A percentile compares a stretch with the other conserved stretches of the same genome.
These are phyloP conservation scores for Gracilariopsis chorda DNA, from an alignment of 23 red algal species.

Conservation along the genomic window DNA sequence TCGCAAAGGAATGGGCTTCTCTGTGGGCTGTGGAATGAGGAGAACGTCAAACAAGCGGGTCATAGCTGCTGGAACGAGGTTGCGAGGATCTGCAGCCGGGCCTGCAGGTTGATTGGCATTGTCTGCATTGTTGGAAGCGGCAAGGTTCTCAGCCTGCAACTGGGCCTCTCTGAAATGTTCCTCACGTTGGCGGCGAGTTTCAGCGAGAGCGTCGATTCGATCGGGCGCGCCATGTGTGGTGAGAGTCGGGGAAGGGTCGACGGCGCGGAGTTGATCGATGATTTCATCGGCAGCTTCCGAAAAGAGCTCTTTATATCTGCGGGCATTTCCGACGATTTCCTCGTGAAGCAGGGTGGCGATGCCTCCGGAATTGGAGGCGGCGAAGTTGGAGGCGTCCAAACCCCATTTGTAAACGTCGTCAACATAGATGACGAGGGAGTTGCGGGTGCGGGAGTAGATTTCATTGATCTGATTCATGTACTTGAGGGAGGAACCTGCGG, in stretches of 20 bases:
- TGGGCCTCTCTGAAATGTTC: conserved; percentile 58
- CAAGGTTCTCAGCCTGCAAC: conserved; percentile 30
- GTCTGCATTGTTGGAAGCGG: conserved; percentile 8
- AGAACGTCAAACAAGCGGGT: conserved; percentile 77
- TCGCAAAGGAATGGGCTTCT: conserved; percentile 80
- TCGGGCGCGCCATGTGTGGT: conserved; percentile 27
- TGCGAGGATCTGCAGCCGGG: conserved; percentile 61
- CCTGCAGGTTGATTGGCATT: conserved; percentile 47
- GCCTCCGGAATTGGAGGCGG: conserved; percentile 1
- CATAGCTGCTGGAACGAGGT: conserved; percentile 74
- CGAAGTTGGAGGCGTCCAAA: conserved; percentile 27
- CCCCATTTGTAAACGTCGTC: conserved; percentile 71
- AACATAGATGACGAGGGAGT: conserved; percentile 32
- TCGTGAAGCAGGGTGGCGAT: conserved; percentile 57
- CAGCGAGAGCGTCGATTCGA: conserved; percentile 61
- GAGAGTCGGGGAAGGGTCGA: neutral
- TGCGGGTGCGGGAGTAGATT: conserved; percentile 45
- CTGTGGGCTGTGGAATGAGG: conserved; percentile 73
- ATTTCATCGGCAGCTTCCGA: conserved; percentile 92
- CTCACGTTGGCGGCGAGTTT: conserved; percentile 70
- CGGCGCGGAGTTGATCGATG: conserved; percentile 49
- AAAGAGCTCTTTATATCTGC: conserved; percentile 81
- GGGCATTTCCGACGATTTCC: conserved; percentile 74
- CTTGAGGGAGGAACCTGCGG: conserved; percentile 41
- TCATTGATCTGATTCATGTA: conserved; percentile 65